Conservation (phyloP, 495 filamentous ascomycete species). For the Thermochaetoides thermophila region DNA sequence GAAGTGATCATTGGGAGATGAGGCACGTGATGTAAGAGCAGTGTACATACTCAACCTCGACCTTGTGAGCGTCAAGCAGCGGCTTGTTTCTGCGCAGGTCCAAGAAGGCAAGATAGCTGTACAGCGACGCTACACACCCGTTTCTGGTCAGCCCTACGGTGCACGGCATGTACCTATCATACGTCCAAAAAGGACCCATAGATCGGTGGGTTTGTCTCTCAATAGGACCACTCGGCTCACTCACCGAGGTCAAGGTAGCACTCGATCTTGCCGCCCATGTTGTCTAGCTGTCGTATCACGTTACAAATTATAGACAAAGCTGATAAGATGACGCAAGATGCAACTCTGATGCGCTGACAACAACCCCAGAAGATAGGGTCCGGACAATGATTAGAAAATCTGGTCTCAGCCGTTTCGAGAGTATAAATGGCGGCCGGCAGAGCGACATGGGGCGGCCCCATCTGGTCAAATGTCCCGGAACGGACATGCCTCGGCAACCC, state of each 20-base stretch:
- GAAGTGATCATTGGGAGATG: neutral
- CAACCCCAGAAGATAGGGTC: too few relatives aligned
- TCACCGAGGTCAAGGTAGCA: conserved; percentile 32
- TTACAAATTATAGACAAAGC: neutral
- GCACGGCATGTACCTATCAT: too few relatives aligned
- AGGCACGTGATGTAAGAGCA: neutral
- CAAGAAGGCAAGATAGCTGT: conserved; percentile 48
- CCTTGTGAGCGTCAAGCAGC: conserved; percentile 37
- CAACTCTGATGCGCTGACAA: too few relatives aligned
- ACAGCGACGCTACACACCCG: conserved; percentile 42
- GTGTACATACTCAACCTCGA: conserved; percentile 44
- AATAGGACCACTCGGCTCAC: neutral
- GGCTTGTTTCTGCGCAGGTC: conserved; percentile 42
- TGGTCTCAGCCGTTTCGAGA: too few relatives aligned
- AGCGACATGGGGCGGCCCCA: neutral
- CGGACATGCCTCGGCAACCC: conserved; percentile 5
- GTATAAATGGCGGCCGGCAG: too few relatives aligned
- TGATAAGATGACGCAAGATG: neutral
- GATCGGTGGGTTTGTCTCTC: neutral
- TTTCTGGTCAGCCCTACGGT: too few relatives aligned
- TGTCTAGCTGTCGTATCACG: conserved; percentile 1
- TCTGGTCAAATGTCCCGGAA: neutral
- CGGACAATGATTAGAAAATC: too few relatives aligned
- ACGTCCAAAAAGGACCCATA: too few relatives aligned
- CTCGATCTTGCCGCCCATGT: conserved; percentile 48